Percentiles rank a stretch among this genome's conserved stretches.
These are phyloP conservation scores for Microdochium trichocladiopsis DNA, from an alignment of 2,329 filamentous ascomycete genomes.

Conservation along the genomic window DNA sequence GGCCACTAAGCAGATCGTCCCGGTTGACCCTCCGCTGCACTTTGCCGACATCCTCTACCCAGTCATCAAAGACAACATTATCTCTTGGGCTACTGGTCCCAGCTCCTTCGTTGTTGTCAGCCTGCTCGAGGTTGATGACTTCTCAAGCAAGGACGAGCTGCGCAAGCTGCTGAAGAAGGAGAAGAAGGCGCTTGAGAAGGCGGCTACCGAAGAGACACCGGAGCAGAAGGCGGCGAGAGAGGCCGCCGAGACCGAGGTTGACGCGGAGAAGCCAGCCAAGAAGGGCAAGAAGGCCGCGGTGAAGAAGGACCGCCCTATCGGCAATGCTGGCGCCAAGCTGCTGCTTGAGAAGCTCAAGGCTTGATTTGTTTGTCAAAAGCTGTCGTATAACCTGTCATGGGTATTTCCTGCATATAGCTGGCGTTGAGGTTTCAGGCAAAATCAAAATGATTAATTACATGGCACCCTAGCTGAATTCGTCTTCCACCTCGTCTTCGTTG, in stretches of 20 bases:
- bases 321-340: constrained; percentile 56
- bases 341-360: constrained; percentile 49
- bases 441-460: background rate
- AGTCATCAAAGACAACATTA: constrained; percentile 65
- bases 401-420: background rate
- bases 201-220: constrained; percentile 50
- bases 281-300: constrained; percentile 31
- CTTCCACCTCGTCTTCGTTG: background rate
- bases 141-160: constrained; percentile 59
- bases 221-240: constrained; percentile 46
- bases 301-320: constrained; percentile 36
- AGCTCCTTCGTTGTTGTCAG: constrained; percentile 83
- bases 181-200: constrained; percentile 63
- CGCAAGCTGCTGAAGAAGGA: constrained; percentile 65
- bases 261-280: constrained; percentile 27
- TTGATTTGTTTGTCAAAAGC: background rate
- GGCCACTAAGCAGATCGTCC: constrained; percentile 60
- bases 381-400: background rate
- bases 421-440: background rate
- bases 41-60: constrained; percentile 82
- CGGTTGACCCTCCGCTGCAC: constrained; percentile 66
- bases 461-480: background rate
- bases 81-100: constrained; percentile 79
- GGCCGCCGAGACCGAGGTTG: constrained; percentile 40
- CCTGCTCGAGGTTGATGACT: constrained; percentile 68